Conservation (phyloP, 169 alveolate genomes). For the Gregarina niphandrodes region DNA sequence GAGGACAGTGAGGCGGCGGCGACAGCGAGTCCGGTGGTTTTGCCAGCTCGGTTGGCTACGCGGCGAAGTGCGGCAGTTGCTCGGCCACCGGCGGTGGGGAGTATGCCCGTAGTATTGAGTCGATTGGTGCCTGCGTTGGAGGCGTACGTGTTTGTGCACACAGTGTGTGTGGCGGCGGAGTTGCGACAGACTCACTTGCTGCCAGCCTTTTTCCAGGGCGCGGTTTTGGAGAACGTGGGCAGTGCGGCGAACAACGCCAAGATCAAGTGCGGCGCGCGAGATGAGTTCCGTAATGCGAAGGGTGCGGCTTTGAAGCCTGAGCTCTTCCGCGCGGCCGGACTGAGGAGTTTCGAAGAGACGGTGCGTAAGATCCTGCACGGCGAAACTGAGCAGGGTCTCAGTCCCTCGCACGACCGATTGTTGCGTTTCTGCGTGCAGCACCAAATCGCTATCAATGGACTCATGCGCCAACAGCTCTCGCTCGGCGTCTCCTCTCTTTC, state of each 20-base stretch:
- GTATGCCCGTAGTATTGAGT: slow-evolving; percentile 3
- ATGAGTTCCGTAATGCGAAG: background rate
- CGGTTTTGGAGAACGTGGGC: background rate
- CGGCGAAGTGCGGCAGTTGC: no score
- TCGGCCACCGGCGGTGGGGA: background rate
- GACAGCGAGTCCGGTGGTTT: background rate
- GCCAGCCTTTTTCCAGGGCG: background rate
- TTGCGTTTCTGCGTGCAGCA: slow-evolving; percentile 28
- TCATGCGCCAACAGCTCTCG: slow-evolving; percentile 38
- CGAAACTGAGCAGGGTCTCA: background rate
- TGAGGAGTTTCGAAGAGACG: no score
- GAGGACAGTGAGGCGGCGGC: background rate
- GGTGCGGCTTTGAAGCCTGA: slow-evolving; percentile 1
- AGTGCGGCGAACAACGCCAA: background rate
- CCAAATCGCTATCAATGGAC: slow-evolving; percentile 33
- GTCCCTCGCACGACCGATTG: background rate
- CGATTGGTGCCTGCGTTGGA: slow-evolving; percentile 14
- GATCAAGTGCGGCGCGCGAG: slow-evolving; percentile 1
- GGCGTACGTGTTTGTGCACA: slow-evolving; percentile 8
- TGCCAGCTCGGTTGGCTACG: no score
- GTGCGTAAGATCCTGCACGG: no score
- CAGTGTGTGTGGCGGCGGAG: slow-evolving; percentile 6
- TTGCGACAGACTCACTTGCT: background rate
- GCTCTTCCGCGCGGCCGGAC: slow-evolving; percentile 1
- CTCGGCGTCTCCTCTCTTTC: slow-evolving; percentile 29